Base-by-base conservation (phyloP, 768 basidiomycete species). In the Lentinula aciculospora region DNA sequence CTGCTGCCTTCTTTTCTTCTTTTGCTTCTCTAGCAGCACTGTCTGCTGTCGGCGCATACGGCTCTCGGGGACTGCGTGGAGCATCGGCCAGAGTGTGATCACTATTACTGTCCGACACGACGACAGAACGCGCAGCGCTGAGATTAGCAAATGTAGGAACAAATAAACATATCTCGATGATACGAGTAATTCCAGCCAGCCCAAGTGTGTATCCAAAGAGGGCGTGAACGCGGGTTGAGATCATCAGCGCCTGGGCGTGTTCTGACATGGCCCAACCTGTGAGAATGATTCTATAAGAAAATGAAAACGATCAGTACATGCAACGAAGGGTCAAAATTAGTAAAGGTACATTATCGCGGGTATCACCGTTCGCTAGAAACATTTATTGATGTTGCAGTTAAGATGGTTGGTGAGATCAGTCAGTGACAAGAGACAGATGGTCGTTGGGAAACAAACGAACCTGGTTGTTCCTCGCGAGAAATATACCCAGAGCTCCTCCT, bases 181-280 rank as follows among this genome's bases (percentile, higher is more conserved):
- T 83, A 32, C 95, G 85, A 0, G 88, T 71, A 15, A 88, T 57
- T 19, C 92, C 95, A 5, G 94, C 95, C 1, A 86, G 75, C 79
- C 93, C 92, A 25, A 98, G 81, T 0, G 89, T 88, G 61, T 82
- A 78, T n/a, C 94, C 94, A 61, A 96, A 96, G 59, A 86, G 77
- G 0, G 80, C 78, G 65, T 96, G 94, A 54, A 92, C 92, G 74
- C 84, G 85, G 1, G 92, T 91, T 0, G 92, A 92, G 37, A 95
- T 75, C 83, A 85, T 86, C 49, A 94, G 76, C 4, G 82, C 84
- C 73, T 98, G 94, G 0, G 83, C 82, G 62, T 97, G 94, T 44
- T 91, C 85, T 0, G 89, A 89, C 90, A 97, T 95, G 0, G 88
- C 94, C 86, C 90, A 96, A 5, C 95, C 95, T 0, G 95, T 97